Conservation (phyloP, 1,139 yeast species). For the Meyerozyma sp. region DNA sequence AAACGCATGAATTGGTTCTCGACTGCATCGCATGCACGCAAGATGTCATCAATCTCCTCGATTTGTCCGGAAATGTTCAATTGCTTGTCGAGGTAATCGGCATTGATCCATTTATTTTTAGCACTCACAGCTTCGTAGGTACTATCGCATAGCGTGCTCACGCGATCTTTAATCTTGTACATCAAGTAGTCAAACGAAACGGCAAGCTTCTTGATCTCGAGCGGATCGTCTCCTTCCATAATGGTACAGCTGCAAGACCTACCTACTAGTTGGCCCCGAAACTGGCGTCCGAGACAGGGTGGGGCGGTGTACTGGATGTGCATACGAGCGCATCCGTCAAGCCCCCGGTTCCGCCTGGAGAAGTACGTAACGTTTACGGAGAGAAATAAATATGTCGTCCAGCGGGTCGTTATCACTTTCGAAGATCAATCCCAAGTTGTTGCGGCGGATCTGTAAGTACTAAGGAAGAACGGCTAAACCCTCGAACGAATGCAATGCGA, state of each 20-base stretch:
- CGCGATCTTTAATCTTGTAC: slow-evolving; percentile 53
- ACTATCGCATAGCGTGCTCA: slow-evolving; percentile 33
- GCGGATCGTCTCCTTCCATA: slow-evolving; percentile 48
- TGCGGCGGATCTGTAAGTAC: slow-evolving; percentile 58
- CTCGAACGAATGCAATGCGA: not conserved
- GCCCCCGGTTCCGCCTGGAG: not conserved
- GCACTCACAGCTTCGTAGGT: slow-evolving; percentile 26
- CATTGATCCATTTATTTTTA: slow-evolving; percentile 23
- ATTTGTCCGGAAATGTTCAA: slow-evolving; percentile 39
- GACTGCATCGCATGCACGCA: slow-evolving; percentile 48
- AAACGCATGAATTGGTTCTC: slow-evolving; percentile 63
- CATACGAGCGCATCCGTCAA: not conserved
- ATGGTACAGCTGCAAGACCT: not conserved
- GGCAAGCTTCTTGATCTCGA: slow-evolving; percentile 55
- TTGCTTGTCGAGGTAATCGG: slow-evolving; percentile 33
- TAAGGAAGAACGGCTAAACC: not conserved
- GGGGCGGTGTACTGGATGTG: not conserved
- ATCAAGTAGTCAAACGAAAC: slow-evolving; percentile 58
- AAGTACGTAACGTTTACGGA: not conserved
- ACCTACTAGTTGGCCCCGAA: not conserved
- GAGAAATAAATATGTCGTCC: slow-evolving; percentile 15
- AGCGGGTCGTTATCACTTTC: slow-evolving; percentile 37
- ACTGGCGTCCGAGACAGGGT: not conserved
- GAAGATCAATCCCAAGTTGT: slow-evolving; percentile 52
- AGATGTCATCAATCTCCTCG: slow-evolving; percentile 32